Percentiles rank a stretch among this genome's conserved stretches.
These are phyloP conservation scores for Ustilago lituana DNA, from an alignment of 1,284 basidiomycete species.

Conservation along the genomic window DNA sequence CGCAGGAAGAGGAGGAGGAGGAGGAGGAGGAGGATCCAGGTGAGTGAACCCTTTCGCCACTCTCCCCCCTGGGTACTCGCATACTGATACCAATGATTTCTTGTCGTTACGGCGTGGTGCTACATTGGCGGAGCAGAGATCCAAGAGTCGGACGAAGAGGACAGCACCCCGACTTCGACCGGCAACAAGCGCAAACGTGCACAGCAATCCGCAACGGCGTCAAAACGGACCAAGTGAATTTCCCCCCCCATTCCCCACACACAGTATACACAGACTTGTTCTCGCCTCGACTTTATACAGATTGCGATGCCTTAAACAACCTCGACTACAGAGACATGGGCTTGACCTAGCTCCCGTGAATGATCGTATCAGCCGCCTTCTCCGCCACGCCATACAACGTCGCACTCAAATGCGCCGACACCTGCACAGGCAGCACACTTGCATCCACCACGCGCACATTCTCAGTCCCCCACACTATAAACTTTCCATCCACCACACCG, in stretches of 20 bases:
- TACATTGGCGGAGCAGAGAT: constrained; percentile 10
- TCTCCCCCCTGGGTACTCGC: too few relatives aligned
- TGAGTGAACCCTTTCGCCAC: constrained; percentile 1
- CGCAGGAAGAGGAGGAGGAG: constrained; percentile 33
- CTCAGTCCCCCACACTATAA: constrained; percentile 66
- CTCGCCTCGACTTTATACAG: too few relatives aligned
- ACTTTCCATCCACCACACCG: constrained; percentile 69
- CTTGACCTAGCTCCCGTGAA: too few relatives aligned
- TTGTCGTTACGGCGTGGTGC: too few relatives aligned
- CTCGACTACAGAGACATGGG: too few relatives aligned
- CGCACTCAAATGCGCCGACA: constrained; percentile 53
- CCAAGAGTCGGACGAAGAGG: constrained; percentile 40
- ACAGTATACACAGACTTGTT: too few relatives aligned
- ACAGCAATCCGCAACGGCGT: neutral
- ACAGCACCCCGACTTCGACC: constrained; percentile 25
- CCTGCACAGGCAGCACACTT: constrained; percentile 49
- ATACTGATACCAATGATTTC: too few relatives aligned
- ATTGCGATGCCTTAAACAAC: too few relatives aligned
- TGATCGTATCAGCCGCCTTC: constrained; percentile 47
- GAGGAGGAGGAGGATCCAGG: constrained; percentile 39
- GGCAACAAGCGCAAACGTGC: constrained; percentile 22
- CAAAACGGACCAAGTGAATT: constrained; percentile 11
- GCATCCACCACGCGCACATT: constrained; percentile 62
- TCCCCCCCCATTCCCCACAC: too few relatives aligned
- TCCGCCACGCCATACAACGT: constrained; percentile 59